These are phyloP conservation scores for Penicillium decumbens DNA, from an alignment of 2,329 filamentous ascomycete species.

Conservation along the genomic window DNA sequence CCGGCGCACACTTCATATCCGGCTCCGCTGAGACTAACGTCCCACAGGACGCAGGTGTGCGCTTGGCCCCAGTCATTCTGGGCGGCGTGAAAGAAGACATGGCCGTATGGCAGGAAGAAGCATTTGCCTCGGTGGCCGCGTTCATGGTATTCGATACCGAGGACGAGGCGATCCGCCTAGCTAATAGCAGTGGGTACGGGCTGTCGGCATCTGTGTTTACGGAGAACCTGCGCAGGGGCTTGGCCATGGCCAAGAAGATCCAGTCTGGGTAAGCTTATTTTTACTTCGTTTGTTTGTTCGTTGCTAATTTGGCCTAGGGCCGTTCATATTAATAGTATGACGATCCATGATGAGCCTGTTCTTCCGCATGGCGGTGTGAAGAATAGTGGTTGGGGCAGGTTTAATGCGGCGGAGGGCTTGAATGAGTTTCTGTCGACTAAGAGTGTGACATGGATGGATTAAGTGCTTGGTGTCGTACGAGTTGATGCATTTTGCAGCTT, in stretches of 20 bases:
- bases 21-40: conserved; percentile 15
- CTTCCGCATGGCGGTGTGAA: conserved; percentile 62
- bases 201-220: conserved; percentile 68
- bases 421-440: conserved; percentile 60
- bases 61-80: conserved; percentile 62
- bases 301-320: conserved; percentile 19
- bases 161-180: conserved; percentile 65
- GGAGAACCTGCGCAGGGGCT: conserved; percentile 54
- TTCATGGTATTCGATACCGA: conserved; percentile 57
- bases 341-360: conserved; percentile 57
- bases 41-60: conserved; percentile 22
- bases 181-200: conserved; percentile 76
- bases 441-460: conserved; percentile 56
- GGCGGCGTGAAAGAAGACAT: conserved; percentile 62
- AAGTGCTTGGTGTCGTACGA: not conserved
- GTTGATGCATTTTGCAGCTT: not conserved
- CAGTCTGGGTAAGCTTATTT: conserved; percentile 53
- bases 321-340: conserved; percentile 63
- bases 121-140: conserved; percentile 68
- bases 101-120: conserved; percentile 69
- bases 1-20: conserved; percentile 32
- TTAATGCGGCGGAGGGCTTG: conserved; percentile 51
- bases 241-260: conserved; percentile 56
- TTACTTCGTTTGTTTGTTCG: not conserved
- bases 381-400: conserved; percentile 56